A percentile compares a stretch with the other conserved stretches of the same genome.
Conservation (phyloP, 1,284 basidiomycete genomes). For the Trichosporon inkin region DNA sequence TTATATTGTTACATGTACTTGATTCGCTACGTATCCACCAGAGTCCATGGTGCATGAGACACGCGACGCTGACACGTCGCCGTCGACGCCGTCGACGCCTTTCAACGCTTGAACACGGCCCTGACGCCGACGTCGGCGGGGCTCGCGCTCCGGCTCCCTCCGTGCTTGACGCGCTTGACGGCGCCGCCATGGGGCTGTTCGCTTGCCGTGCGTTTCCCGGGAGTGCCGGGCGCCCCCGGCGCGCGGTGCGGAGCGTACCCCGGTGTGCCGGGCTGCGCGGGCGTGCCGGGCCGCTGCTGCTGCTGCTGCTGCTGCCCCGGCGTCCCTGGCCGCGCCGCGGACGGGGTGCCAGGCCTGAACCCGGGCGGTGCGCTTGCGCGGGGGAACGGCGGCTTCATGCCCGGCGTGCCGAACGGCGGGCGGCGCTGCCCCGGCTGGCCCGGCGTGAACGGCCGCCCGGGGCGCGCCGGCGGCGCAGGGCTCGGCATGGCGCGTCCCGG, state of each 20-base stretch:
- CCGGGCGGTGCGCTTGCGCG: slow-evolving; percentile 20
- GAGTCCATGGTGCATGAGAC: not conserved
- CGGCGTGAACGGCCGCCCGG: slow-evolving; percentile 9
- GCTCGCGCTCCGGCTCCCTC: slow-evolving; percentile 20
- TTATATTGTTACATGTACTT: slow-evolving; percentile 11
- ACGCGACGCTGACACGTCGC: not conserved
- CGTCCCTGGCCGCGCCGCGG: not conserved
- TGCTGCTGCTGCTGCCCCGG: no score
- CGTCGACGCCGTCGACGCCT: not conserved
- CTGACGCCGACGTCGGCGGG: slow-evolving; percentile 21
- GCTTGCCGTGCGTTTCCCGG: not conserved
- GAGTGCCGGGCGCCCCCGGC: slow-evolving; percentile 11
- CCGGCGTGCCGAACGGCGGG: slow-evolving; percentile 2
- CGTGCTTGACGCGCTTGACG: slow-evolving; percentile 17
- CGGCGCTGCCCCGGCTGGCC: not conserved
- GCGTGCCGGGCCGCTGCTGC: not conserved
- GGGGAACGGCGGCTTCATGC: slow-evolving; percentile 16
- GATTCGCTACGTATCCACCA: slow-evolving; percentile 7
- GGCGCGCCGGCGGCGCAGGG: slow-evolving; percentile 7
- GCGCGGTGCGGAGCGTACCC: not conserved
- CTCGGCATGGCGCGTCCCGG: slow-evolving; percentile 6
- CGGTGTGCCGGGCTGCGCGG: not conserved
- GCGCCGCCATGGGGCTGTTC: slow-evolving; percentile 1
- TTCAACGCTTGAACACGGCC: slow-evolving; percentile 22
- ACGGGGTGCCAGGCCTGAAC: slow-evolving; percentile 16